Evolutionary conservation across 768 basidiomycete species (phyloP).

Genomic region (Sistotremastrum suecicum): DNA sequence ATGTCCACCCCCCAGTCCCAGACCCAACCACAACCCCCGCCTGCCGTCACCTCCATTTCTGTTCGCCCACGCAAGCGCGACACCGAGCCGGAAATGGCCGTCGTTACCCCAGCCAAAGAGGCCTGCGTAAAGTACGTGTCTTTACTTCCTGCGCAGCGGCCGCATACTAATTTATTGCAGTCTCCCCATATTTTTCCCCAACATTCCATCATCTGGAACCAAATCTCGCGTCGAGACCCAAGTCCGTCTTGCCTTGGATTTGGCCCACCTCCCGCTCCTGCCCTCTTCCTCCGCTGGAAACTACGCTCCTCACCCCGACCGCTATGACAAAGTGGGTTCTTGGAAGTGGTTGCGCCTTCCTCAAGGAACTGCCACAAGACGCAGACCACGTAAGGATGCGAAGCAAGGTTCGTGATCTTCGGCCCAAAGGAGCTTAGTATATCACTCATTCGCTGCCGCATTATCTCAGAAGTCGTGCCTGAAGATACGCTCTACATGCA

Average conservation of each 20-base stretch:
- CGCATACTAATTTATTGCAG: constrained; percentile 20
- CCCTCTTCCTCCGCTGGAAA: constrained; percentile 44
- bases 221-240: constrained; percentile 95
- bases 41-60: background rate
- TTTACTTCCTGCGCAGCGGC: background rate
- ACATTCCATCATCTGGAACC: constrained; percentile 67
- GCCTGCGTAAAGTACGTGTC: background rate
- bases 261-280: constrained; percentile 31
- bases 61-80: background rate
- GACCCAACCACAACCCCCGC: background rate
- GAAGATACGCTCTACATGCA: constrained; percentile 61
- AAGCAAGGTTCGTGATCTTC: constrained; percentile 46
- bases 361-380: constrained; percentile 72
- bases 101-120: constrained; percentile 3
- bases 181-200: constrained; percentile 70
- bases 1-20: constrained; percentile 1
- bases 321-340: constrained; percentile 71
- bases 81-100: background rate
- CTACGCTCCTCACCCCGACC: constrained; percentile 20
- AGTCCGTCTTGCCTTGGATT: constrained; percentile 70
- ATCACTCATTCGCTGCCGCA: constrained; percentile 11
- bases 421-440: background rate
- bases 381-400: constrained; percentile 67
- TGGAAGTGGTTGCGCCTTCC: constrained; percentile 84
- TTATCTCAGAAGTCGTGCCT: constrained; percentile 40